Percentiles rank a stretch among this genome's conserved stretches.
Conservation (phyloP, 1,139 yeast genomes). For the Saccharomyces hybrid region DNA sequence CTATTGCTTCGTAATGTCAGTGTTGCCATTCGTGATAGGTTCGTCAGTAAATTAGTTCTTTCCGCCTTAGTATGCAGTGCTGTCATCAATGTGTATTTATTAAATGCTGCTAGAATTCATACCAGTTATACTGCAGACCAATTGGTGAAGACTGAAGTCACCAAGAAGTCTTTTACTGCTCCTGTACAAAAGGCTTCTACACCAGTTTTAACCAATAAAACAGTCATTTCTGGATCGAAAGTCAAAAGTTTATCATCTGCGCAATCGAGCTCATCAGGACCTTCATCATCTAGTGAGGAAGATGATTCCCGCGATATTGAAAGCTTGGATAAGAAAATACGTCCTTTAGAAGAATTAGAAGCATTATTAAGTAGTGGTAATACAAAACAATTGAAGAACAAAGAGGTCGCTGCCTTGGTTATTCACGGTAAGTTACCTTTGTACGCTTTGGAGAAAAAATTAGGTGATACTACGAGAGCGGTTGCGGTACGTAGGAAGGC, state of each 20-base stretch:
- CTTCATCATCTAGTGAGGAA: constrained; percentile 29
- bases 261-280: neutral
- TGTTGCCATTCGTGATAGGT: constrained; percentile 70
- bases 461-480: constrained; percentile 82
- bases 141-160: constrained; percentile 7
- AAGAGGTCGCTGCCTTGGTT: constrained; percentile 67
- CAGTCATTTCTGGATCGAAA: neutral
- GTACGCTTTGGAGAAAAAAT: constrained; percentile 88
- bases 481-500: constrained; percentile 89
- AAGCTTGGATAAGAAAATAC: constrained; percentile 46
- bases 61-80: constrained; percentile 69
- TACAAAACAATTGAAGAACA: constrained; percentile 55
- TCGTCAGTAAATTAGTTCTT: constrained; percentile 70
- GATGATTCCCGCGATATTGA: constrained; percentile 32
- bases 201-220: neutral
- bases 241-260: neutral
- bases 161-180: neutral
- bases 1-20: constrained; percentile 51
- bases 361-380: constrained; percentile 63
- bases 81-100: constrained; percentile 72
- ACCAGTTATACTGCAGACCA: constrained; percentile 27
- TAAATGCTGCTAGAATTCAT: constrained; percentile 66
- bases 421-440: constrained; percentile 75
- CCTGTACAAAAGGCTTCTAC: constrained; percentile 1
- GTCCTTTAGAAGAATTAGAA: constrained; percentile 56